phyloP scores from a whole-genome alignment of 2,329 filamentous ascomycete genomes.

The Beauveria medogensis region DNA sequence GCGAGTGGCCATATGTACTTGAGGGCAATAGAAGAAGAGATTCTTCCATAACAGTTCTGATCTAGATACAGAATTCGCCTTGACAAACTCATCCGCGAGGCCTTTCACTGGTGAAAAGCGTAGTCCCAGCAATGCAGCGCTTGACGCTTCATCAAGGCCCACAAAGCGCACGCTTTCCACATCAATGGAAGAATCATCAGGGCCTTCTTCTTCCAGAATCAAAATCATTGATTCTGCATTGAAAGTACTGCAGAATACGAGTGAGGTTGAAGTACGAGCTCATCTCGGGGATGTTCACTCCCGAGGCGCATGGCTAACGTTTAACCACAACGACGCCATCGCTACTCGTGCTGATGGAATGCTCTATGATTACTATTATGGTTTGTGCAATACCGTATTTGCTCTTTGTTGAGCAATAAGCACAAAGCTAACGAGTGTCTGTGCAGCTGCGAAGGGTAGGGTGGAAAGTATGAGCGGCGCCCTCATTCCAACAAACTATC shows the following conservation, averaged over 20 bases:
- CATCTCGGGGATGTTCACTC: neutral
- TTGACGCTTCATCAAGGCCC: neutral
- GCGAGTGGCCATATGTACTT: no score
- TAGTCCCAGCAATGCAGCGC: neutral
- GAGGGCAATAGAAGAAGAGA: no score
- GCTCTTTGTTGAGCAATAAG: neutral
- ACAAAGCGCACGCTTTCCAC: neutral
- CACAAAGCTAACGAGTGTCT: neutral
- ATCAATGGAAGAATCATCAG: neutral
- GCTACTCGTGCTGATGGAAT: neutral
- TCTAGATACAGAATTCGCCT: neutral
- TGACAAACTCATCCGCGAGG: neutral
- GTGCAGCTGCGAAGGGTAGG: neutral
- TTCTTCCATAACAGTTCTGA: neutral
- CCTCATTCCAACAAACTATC: slow-evolving; percentile 22
- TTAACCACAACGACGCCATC: neutral
- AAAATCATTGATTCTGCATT: neutral
- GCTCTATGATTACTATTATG: neutral
- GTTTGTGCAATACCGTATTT: neutral
- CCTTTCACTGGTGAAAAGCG: neutral
- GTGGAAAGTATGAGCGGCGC: slow-evolving; percentile 16
- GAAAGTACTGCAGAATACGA: neutral
- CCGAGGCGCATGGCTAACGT: neutral
- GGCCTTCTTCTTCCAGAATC: neutral
- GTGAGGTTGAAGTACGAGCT: neutral